Conservation (phyloP, 2,329 filamentous ascomycete genomes). For the Ceratocystis papillata region DNA sequence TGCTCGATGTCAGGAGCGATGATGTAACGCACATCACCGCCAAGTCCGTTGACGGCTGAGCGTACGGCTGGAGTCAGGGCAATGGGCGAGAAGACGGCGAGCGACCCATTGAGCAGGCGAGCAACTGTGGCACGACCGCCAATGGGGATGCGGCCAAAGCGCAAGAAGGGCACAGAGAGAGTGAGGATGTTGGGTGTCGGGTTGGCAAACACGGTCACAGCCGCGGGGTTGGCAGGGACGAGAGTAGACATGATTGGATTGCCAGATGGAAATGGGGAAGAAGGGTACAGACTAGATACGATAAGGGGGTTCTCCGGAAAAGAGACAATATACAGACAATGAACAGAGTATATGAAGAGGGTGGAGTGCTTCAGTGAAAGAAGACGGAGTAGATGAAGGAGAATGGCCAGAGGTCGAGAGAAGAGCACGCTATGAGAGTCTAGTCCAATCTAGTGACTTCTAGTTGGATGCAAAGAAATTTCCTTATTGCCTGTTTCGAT, state of each 20-base stretch:
- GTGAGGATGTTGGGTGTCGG: slow-evolving; percentile 69
- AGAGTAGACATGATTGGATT: slow-evolving; percentile 32
- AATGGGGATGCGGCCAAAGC: slow-evolving; percentile 68
- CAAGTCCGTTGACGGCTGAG: slow-evolving; percentile 51
- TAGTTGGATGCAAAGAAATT: background rate
- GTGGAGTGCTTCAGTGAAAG: no score
- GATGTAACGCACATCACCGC: slow-evolving; percentile 68
- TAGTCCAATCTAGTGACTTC: no score
- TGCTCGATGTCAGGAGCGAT: slow-evolving; percentile 84
- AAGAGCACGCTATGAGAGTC: no score
- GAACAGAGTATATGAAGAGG: background rate
- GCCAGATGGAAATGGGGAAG: background rate
- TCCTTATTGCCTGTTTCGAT: background rate
- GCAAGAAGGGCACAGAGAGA: slow-evolving; percentile 71
- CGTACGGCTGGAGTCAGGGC: slow-evolving; percentile 67
- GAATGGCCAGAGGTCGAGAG: no score
- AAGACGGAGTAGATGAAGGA: no score
- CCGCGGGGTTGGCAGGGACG: slow-evolving; percentile 58
- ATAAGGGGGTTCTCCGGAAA: background rate
- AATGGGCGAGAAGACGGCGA: slow-evolving; percentile 87
- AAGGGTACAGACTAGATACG: background rate
- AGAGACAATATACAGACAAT: background rate
- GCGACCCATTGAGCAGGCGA: slow-evolving; percentile 61
- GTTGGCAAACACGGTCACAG: slow-evolving; percentile 83
- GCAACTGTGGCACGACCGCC: slow-evolving; percentile 83